Evolutionary conservation across 306 rosid species (phyloP).

Genomic region (Betula pendula): DNA sequence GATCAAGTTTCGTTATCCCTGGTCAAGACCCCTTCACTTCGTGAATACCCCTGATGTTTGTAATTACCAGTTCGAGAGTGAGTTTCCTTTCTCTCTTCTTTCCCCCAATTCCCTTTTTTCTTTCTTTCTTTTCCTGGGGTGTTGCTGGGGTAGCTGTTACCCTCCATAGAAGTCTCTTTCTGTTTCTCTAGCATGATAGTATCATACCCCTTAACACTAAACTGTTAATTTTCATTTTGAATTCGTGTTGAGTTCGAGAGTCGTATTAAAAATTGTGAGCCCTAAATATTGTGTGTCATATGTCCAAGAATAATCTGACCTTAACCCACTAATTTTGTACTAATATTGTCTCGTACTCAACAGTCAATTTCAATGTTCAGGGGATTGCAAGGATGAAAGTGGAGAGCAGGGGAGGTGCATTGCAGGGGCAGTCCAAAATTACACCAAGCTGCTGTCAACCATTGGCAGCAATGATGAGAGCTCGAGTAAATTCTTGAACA

Average conservation of each 20-base stretch:
- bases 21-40: slow-evolving; percentile 84
- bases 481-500: slow-evolving; percentile 35
- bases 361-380: slow-evolving; percentile 33
- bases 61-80: slow-evolving; percentile 51
- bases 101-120: neutral
- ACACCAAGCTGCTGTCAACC: slow-evolving; percentile 66
- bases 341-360: neutral
- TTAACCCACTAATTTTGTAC: too few species aligned
- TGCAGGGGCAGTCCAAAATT: slow-evolving; percentile 68
- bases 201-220: too few species aligned
- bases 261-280: too few species aligned
- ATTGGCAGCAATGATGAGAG: slow-evolving; percentile 26
- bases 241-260: too few species aligned
- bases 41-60: slow-evolving; percentile 77
- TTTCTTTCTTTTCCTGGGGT: neutral
- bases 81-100: slow-evolving; percentile 17
- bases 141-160: neutral
- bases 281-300: too few species aligned
- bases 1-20: slow-evolving; percentile 46
- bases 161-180: too few species aligned
- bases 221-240: too few species aligned
- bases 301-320: too few species aligned
- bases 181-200: too few species aligned
- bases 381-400: slow-evolving; percentile 76
- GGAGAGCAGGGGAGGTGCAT: slow-evolving; percentile 62